Evolutionary conservation across 140 eudicot genomes (phyloP).

Genomic region (Ambrosia hybrid): DNA sequence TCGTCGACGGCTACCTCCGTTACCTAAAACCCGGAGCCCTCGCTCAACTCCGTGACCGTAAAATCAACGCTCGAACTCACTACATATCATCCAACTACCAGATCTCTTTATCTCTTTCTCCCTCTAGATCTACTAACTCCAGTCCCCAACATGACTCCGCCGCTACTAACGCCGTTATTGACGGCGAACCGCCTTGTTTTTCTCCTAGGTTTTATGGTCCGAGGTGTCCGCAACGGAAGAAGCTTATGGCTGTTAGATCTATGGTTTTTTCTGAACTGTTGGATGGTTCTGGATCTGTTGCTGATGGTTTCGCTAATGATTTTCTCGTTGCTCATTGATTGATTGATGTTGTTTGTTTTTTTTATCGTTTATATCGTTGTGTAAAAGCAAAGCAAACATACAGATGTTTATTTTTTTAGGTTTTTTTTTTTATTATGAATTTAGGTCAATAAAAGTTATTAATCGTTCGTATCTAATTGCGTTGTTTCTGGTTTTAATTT

Average conservation of each 20-base stretch:
- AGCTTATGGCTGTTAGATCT: conserved; percentile 46
- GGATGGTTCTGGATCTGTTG: conserved; percentile 40
- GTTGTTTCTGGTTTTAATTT: not conserved
- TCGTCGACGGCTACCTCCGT: conserved; percentile 42
- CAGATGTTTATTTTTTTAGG: not conserved
- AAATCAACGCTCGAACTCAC: conserved; percentile 49
- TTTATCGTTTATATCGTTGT: conserved; percentile 8
- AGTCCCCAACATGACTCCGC: conserved; percentile 21
- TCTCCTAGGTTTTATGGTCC: conserved; percentile 43
- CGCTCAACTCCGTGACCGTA: conserved; percentile 58
- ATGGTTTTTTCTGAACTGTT: conserved; percentile 19
- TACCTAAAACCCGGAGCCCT: conserved; percentile 67
- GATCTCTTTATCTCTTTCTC: conserved; percentile 32
- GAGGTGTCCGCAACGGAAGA: conserved; percentile 53
- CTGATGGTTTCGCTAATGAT: conserved; percentile 42
- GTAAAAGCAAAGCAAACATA: conserved; percentile 3
- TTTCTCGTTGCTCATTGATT: conserved; percentile 51
- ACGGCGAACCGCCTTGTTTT: conserved; percentile 32
- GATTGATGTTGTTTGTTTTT: not conserved
- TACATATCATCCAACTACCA: conserved; percentile 28
- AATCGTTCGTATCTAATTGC: not conserved
- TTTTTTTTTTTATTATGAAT: not conserved
- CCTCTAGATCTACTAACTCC: conserved; percentile 19
- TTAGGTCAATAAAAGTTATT: conserved; percentile 25
- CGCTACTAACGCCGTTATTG: conserved; percentile 21